phyloP scores from a whole-genome alignment of 2,329 filamentous ascomycete genomes.

The Orbilia brochopaga region DNA sequence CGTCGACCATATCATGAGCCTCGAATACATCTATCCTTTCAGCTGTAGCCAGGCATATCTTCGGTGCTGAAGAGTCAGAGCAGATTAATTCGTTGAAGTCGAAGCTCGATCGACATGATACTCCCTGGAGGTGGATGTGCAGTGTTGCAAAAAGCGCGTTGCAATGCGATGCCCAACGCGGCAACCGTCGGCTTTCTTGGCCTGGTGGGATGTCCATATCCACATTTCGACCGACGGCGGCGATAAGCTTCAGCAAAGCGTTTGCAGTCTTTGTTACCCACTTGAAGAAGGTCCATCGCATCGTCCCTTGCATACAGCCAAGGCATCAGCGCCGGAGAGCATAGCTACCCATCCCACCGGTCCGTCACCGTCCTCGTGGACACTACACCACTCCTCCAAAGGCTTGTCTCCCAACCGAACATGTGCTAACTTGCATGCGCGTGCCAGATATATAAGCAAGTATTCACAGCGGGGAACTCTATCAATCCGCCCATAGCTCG shows the following conservation, averaged over 20 bases:
- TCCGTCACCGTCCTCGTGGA: slow-evolving; percentile 8
- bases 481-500: slow-evolving; percentile 6
- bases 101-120: not conserved
- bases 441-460: not conserved
- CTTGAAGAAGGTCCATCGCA: slow-evolving; percentile 40
- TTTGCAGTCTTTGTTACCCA: slow-evolving; percentile 29
- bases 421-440: not conserved
- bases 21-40: too few relatives aligned
- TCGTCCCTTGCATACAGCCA: slow-evolving; percentile 4
- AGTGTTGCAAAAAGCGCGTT: slow-evolving; percentile 43
- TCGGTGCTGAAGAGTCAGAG: too few relatives aligned
- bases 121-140: not conserved
- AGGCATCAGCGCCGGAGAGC: slow-evolving; percentile 21
- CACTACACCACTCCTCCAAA: not conserved
- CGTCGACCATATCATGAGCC: too few relatives aligned
- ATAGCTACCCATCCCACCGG: slow-evolving; percentile 14
- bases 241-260: slow-evolving; percentile 41
- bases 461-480: slow-evolving; percentile 27
- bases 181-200: slow-evolving; percentile 36
- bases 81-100: not conserved
- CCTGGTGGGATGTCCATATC: slow-evolving; percentile 27
- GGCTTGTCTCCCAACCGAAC: not conserved
- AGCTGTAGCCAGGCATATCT: too few relatives aligned
- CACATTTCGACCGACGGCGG: slow-evolving; percentile 2
- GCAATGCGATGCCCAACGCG: slow-evolving; percentile 21